phyloP scores from a whole-genome alignment of 2,329 filamentous ascomycete genomes.

The Polytolypa hystricis region DNA sequence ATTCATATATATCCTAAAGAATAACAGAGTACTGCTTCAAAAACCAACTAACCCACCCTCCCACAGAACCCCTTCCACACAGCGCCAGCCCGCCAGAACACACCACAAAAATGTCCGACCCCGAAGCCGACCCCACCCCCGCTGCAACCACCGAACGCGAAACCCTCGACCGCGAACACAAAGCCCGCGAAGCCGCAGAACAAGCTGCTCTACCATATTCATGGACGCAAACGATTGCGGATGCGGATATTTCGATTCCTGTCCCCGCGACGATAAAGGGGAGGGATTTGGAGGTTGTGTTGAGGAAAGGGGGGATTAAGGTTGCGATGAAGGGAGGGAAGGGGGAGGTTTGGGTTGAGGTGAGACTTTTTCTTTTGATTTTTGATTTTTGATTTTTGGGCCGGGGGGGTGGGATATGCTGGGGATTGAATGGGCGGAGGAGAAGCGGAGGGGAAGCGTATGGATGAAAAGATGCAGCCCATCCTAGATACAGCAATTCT shows the following conservation, averaged over 20 bases:
- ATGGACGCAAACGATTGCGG: slow-evolving; percentile 87
- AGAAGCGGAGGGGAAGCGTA: no score
- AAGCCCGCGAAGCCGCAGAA: slow-evolving; percentile 69
- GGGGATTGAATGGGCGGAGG: no score
- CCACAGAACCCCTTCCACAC: not conserved
- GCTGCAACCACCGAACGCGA: slow-evolving; percentile 35
- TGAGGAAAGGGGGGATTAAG: slow-evolving; percentile 66
- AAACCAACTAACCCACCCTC: not conserved
- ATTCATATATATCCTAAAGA: no score
- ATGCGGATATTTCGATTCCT: slow-evolving; percentile 67
- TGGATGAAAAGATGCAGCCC: not conserved
- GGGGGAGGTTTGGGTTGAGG: slow-evolving; percentile 70
- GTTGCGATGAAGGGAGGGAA: slow-evolving; percentile 83
- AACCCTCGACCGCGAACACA: slow-evolving; percentile 45
- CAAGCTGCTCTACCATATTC: slow-evolving; percentile 91
- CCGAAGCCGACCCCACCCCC: slow-evolving; percentile 20
- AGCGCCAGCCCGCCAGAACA: not conserved
- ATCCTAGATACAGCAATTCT: not conserved
- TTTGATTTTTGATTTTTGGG: no score
- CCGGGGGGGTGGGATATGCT: no score
- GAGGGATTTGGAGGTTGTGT: slow-evolving; percentile 68
- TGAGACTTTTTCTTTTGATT: no score
- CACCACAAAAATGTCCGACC: slow-evolving; percentile 20
- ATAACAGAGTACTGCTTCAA: not conserved
- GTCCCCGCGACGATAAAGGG: slow-evolving; percentile 78